A percentile compares a stretch with the other conserved stretches of the same genome.
Evolutionary conservation across 2,329 filamentous ascomycete species (phyloP).

Genomic region (Hymenotorrendiella dingleyae): DNA sequence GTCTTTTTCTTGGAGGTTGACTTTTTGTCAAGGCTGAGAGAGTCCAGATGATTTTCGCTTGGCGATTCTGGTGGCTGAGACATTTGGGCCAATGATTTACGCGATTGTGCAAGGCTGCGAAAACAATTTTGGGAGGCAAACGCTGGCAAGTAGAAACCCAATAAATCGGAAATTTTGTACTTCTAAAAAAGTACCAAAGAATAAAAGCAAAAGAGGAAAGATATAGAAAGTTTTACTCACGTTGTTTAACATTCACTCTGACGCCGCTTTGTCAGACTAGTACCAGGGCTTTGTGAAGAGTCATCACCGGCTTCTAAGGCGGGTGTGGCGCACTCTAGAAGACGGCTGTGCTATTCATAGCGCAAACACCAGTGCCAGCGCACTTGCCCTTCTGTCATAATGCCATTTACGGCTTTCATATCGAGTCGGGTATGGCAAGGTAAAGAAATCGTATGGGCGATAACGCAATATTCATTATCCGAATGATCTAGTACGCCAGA

Average conservation of each 20-base stretch:
- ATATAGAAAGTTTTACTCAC: neutral
- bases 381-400: too few species aligned
- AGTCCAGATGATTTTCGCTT: neutral
- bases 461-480: too few species aligned
- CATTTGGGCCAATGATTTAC: neutral
- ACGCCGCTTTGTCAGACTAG: constrained; percentile 9
- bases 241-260: neutral
- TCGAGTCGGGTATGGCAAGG: too few species aligned
- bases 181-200: too few species aligned
- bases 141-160: too few species aligned
- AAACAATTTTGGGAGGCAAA: too few species aligned
- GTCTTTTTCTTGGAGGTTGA: constrained; percentile 3
- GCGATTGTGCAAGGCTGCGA: constrained; percentile 3
- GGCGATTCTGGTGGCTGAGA: constrained; percentile 1
- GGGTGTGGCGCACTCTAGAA: constrained; percentile 12
- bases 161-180: too few species aligned
- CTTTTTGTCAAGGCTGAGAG: constrained; percentile 1
- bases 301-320: constrained; percentile 14
- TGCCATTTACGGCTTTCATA: too few species aligned
- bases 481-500: constrained; percentile 15
- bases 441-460: too few species aligned
- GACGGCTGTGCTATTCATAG: constrained; percentile 4
- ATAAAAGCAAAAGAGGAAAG: neutral
- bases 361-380: too few species aligned
- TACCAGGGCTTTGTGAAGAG: constrained; percentile 3